These are phyloP conservation scores for Myriosclerotinia duriaeana DNA, from an alignment of 2,329 filamentous ascomycete genomes.

Conservation along the genomic window DNA sequence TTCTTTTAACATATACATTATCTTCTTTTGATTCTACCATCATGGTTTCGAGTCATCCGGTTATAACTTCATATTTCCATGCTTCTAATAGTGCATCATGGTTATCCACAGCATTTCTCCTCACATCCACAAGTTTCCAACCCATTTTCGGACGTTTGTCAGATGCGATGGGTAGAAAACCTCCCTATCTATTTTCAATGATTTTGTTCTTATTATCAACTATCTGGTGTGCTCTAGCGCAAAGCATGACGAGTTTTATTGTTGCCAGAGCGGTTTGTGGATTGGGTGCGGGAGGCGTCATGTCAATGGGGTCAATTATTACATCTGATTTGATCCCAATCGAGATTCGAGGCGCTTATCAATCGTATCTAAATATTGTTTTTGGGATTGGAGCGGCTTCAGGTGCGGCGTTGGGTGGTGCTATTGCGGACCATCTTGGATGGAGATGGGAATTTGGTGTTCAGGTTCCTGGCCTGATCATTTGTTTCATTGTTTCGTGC, in stretches of 20 bases:
- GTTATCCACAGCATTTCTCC: slow-evolving; percentile 75
- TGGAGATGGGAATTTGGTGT: slow-evolving; percentile 73
- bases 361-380: slow-evolving; percentile 67
- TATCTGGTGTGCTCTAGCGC: slow-evolving; percentile 66
- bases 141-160: slow-evolving; percentile 73
- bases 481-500: slow-evolving; percentile 49
- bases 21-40: slow-evolving; percentile 73
- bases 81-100: slow-evolving; percentile 78
- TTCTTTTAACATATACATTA: slow-evolving; percentile 59
- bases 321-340: slow-evolving; percentile 74
- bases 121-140: slow-evolving; percentile 75
- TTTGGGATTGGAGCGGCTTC: slow-evolving; percentile 59
- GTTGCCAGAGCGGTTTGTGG: slow-evolving; percentile 69
- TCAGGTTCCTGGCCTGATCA: slow-evolving; percentile 54
- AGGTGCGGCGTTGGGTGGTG: slow-evolving; percentile 68
- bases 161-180: slow-evolving; percentile 69
- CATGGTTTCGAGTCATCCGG: slow-evolving; percentile 78
- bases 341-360: slow-evolving; percentile 63
- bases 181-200: slow-evolving; percentile 64
- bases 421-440: slow-evolving; percentile 67
- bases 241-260: slow-evolving; percentile 68
- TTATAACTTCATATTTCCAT: slow-evolving; percentile 77
- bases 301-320: slow-evolving; percentile 69
- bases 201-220: slow-evolving; percentile 64
- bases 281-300: slow-evolving; percentile 68